Conservation (phyloP, 768 basidiomycete species). For the Lactarius tabidus region DNA sequence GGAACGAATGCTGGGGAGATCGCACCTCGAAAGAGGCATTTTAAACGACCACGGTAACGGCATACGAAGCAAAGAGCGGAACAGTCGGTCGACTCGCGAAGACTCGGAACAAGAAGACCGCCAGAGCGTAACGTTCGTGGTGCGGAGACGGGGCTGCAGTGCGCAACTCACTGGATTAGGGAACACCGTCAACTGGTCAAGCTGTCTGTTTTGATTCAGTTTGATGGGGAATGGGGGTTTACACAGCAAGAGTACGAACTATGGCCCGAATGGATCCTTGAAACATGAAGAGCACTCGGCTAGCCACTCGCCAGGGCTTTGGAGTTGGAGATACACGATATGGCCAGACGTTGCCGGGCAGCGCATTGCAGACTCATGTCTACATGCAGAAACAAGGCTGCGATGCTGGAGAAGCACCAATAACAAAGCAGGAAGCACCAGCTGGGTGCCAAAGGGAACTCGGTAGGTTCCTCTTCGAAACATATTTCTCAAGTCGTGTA, state of each 20-base stretch:
- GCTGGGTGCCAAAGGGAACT: neutral
- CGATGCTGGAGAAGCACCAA: conserved; percentile 7
- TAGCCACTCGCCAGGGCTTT: conserved; percentile 7
- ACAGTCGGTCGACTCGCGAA: neutral
- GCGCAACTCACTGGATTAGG: conserved; percentile 8
- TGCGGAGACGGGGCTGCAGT: conserved; percentile 1
- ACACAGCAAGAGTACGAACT: neutral
- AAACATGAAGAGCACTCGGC: neutral
- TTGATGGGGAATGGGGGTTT: neutral
- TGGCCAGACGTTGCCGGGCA: neutral
- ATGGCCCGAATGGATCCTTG: neutral
- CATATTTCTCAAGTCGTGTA: neutral
- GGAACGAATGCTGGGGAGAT: conserved; percentile 3
- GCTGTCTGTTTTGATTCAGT: neutral
- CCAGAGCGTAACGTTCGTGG: neutral
- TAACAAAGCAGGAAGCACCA: neutral
- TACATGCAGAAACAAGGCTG: conserved; percentile 1
- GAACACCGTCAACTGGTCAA: neutral
- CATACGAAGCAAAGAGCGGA: neutral
- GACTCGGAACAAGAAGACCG: neutral
- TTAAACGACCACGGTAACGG: conserved; percentile 8
- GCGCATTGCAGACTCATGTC: neutral
- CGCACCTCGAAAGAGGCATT: neutral
- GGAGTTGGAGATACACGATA: neutral
- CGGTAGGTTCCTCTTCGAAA: neutral